Evolutionary conservation across 176 grass and related monocot genomes (phyloP).

Genomic region (Guadua angustifolia): DNA sequence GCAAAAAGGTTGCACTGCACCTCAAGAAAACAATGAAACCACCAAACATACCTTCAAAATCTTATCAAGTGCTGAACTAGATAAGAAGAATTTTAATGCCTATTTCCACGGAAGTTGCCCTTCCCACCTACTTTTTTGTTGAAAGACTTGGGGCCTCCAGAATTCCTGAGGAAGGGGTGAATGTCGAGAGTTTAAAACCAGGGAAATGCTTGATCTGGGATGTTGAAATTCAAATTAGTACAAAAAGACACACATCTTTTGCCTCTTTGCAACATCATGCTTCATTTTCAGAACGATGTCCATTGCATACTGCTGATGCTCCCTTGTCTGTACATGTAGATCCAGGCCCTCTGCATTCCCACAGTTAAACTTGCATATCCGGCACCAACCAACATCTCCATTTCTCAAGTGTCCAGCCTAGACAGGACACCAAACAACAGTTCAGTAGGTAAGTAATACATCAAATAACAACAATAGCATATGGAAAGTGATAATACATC

Average conservation of each 20-base stretch:
- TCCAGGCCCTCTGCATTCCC: constrained; percentile 76
- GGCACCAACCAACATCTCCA: constrained; percentile 74
- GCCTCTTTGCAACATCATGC: constrained; percentile 68
- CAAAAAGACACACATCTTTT: constrained; percentile 58
- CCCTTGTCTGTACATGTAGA: constrained; percentile 82
- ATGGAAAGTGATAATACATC: constrained; percentile 18
- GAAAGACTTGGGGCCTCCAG: constrained; percentile 45
- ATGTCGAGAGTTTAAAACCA: constrained; percentile 35
- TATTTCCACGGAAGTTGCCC: constrained; percentile 56
- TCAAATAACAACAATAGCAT: constrained; percentile 37
- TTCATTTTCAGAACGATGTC: constrained; percentile 91
- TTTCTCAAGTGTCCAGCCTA: constrained; percentile 62
- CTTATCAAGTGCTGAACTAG: constrained; percentile 13
- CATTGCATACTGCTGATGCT: constrained; percentile 88
- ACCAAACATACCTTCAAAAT: constrained; percentile 40
- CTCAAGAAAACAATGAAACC: constrained; percentile 32
- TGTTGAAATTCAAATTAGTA: constrained; percentile 41
- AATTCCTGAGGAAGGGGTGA: constrained; percentile 43
- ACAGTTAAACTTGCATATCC: constrained; percentile 87
- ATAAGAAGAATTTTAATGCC: constrained; percentile 46
- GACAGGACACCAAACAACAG: constrained; percentile 17
- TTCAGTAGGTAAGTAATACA: constrained; percentile 17
- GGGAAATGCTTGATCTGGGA: constrained; percentile 11
- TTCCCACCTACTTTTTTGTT: constrained; percentile 57
- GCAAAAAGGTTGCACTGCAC: background rate